phyloP scores from a whole-genome alignment of 306 rosid genomes.

The Biancaea sappan region DNA sequence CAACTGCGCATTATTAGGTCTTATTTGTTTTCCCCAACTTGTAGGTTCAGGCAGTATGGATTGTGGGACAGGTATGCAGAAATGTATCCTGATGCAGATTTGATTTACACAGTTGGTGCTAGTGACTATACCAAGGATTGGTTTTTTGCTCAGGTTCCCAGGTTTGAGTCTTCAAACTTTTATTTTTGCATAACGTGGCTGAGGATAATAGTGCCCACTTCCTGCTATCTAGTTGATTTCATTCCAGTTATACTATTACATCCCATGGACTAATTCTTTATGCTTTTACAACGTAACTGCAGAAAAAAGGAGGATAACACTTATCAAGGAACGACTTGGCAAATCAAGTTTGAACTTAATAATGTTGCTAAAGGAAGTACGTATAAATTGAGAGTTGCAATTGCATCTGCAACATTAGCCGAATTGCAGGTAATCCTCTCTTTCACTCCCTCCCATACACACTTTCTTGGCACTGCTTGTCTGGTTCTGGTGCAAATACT shows the following conservation, averaged over 20 bases:
- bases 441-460: too few relatives aligned
- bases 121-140: slow-evolving; percentile 69
- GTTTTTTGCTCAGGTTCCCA: slow-evolving; percentile 85
- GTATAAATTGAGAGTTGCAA: slow-evolving; percentile 76
- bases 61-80: slow-evolving; percentile 90
- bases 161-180: slow-evolving; percentile 46
- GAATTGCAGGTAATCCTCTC: slow-evolving; percentile 72
- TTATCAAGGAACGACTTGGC: slow-evolving; percentile 88
- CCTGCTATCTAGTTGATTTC: slow-evolving; percentile 15
- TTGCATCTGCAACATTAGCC: slow-evolving; percentile 79
- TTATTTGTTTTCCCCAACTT: slow-evolving; percentile 27
- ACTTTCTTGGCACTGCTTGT: neutral
- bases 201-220: slow-evolving; percentile 15
- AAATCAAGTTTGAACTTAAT: slow-evolving; percentile 69
- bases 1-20: slow-evolving; percentile 29
- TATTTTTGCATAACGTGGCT: slow-evolving; percentile 11
- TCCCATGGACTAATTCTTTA: slow-evolving; percentile 6
- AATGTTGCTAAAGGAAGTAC: slow-evolving; percentile 44
- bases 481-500: slow-evolving; percentile 17
- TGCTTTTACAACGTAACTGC: slow-evolving; percentile 31
- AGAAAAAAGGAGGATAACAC: slow-evolving; percentile 63
- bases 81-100: slow-evolving; percentile 68
- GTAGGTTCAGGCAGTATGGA: slow-evolving; percentile 88
- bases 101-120: slow-evolving; percentile 66
- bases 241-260: slow-evolving; percentile 2